Percentiles rank a stretch among this genome's conserved stretches.
Evolutionary conservation across 192 early-diverging fungal genomes (phyloP).

Genomic region (Endogone sp.): DNA sequence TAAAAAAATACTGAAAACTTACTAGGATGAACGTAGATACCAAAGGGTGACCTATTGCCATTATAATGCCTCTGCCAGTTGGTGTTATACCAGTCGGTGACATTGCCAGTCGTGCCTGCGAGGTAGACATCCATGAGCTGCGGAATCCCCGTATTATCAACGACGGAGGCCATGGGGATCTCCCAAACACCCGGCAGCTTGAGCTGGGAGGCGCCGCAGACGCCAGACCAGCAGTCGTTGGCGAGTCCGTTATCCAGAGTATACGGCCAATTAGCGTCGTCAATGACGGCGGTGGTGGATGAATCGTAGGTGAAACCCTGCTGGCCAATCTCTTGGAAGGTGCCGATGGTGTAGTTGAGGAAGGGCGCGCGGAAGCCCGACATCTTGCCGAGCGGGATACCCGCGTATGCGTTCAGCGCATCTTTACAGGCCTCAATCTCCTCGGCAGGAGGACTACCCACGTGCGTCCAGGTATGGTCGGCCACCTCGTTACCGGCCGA

Average conservation of each 20-base stretch:
- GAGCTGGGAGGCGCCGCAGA: constrained; percentile 33
- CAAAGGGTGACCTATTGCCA: constrained; percentile 50
- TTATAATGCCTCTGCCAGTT: constrained; percentile 55
- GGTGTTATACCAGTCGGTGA: constrained; percentile 41
- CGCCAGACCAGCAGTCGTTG: constrained; percentile 54
- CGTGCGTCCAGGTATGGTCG: constrained; percentile 31
- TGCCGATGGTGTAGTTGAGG: constrained; percentile 47
- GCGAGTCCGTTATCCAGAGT: constrained; percentile 61
- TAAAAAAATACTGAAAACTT: too few relatives aligned
- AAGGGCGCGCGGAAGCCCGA: constrained; percentile 64
- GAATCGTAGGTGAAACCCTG: constrained; percentile 55
- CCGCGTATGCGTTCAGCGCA: constrained; percentile 50
- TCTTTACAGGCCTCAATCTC: constrained; percentile 39
- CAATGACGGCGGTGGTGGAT: constrained; percentile 38
- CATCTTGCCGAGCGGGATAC: constrained; percentile 54
- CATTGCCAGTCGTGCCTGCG: constrained; percentile 26
- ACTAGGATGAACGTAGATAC: constrained; percentile 43
- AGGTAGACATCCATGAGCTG: constrained; percentile 51
- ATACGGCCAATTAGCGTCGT: constrained; percentile 61
- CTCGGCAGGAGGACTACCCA: constrained; percentile 28
- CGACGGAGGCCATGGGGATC: constrained; percentile 57
- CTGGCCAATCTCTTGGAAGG: constrained; percentile 36
- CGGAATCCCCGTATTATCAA: constrained; percentile 34
- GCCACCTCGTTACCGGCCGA: constrained; percentile 51
- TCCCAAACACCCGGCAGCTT: constrained; percentile 59